Evolutionary conservation across 805 yeast species (phyloP), one percentile per base, ranked within the genome.

Genomic region (Sungouiozyma intestinalis): DNA sequence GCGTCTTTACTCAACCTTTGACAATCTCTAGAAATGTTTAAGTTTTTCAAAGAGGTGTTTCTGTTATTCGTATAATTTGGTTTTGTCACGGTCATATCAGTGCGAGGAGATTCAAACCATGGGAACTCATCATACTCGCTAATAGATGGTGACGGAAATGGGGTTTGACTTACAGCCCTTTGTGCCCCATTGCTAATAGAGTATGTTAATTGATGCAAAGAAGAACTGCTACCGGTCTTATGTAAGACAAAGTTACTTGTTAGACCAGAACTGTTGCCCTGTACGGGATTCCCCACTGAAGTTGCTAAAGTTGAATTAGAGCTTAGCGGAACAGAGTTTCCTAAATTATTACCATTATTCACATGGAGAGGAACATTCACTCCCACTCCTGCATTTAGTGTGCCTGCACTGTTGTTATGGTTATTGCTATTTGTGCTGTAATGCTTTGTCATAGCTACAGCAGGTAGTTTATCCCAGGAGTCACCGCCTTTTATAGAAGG

Each of bases 51-150:
- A 1, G 48, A 41, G 7, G 40, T 18, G 11, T 40, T 33, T 4
- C 35, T 39, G 16, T 41, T 39, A 7, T 38, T 17, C 13, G 41
- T 16, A 14, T 38, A 41, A 15, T 31, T 49, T 35, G 39, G 18
- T 16, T 16, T n/a, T 20, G 35, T 39, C 6, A 35, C 16, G 5
- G 39, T 39, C 13, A 16, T 16, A 27, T 53, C 58, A 27, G 46
- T 47, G 29, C 48, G 55, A 15, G 62, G 55, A 3, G 56, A 46
- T 15, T 55, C 56, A 45, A 49, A 44, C 70, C 70, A 67, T n/a
- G 71, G 71, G 38, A 59, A 67, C 36, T 67, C 71, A 4, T 66
- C 69, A 45, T 63, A 64, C 42, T 65, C 69, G 27, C 48, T 48
- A 11, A 55, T 44, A 1, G 60, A 56, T 2, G 70, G 69, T 0